phyloP scores from a whole-genome alignment of 495 filamentous ascomycete species.

The Aspergillus indologenus region DNA sequence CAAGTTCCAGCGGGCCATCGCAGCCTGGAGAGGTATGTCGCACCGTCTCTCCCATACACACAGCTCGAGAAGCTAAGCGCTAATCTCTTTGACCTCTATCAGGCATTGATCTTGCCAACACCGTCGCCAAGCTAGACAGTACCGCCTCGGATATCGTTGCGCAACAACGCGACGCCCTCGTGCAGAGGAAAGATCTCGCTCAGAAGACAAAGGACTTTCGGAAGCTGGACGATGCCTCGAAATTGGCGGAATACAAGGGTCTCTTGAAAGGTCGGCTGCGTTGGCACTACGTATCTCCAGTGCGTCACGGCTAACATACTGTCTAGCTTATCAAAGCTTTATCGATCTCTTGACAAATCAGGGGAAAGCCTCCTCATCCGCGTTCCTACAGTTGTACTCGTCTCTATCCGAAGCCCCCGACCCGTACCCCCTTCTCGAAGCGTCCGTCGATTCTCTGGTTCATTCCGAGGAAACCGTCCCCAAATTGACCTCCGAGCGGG shows the following conservation, averaged over 20 bases:
- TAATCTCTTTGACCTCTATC: conserved; percentile 25
- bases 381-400: conserved; percentile 89
- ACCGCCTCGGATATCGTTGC: conserved; percentile 90
- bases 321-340: conserved; percentile 87
- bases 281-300: not conserved
- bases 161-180: conserved; percentile 85
- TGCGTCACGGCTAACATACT: conserved; percentile 1
- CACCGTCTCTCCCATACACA: not conserved
- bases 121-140: conserved; percentile 84
- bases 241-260: conserved; percentile 82
- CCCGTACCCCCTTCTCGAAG: conserved; percentile 93
- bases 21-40: conserved; percentile 85
- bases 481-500: conserved; percentile 80
- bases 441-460: conserved; percentile 89
- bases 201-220: conserved; percentile 98
- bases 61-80: conserved; percentile 2
- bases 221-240: conserved; percentile 88
- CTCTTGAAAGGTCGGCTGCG: conserved; percentile 70
- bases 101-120: conserved; percentile 86
- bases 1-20: conserved; percentile 93
- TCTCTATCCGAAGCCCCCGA: conserved; percentile 93
- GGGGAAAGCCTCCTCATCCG: conserved; percentile 84
- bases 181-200: conserved; percentile 93
- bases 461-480: conserved; percentile 87
- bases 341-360: conserved; percentile 95